Evolutionary conservation across 306 rosid genomes (phyloP).

Genomic region (Malus sieversii): DNA sequence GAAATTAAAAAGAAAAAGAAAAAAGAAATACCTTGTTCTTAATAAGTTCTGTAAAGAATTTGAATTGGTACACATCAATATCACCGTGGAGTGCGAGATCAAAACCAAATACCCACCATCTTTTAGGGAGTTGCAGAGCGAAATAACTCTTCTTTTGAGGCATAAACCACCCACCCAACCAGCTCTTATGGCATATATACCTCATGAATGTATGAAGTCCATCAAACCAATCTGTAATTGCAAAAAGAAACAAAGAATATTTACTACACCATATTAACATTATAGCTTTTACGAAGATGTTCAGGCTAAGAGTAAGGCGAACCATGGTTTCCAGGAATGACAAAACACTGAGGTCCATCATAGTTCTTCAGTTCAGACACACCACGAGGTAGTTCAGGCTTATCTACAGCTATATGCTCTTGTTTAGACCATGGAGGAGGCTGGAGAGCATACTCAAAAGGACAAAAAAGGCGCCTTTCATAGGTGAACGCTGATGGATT

Average conservation of each 20-base stretch:
- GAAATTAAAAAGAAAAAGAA: background rate
- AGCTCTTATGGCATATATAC: conserved; percentile 83
- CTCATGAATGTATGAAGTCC: conserved; percentile 96
- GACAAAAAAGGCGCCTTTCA: conserved; percentile 80
- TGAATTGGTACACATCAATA: conserved; percentile 96
- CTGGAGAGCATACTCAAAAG: conserved; percentile 94
- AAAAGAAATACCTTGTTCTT: conserved; percentile 56
- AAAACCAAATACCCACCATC: conserved; percentile 98
- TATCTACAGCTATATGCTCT: conserved; percentile 68
- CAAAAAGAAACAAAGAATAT: conserved; percentile 9
- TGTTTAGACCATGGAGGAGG: conserved; percentile 78
- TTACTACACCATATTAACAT: background rate
- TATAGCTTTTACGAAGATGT: background rate
- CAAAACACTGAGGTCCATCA: conserved; percentile 86
- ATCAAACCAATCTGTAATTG: conserved; percentile 86
- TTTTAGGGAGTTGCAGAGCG: conserved; percentile 87
- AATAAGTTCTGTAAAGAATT: conserved; percentile 73
- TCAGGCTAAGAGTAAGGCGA: conserved; percentile 21
- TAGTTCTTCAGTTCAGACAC: conserved; percentile 58
- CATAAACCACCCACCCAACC: conserved; percentile 99
- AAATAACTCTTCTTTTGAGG: conserved; percentile 97
- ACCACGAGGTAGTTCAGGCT: conserved; percentile 77
- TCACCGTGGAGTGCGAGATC: conserved; percentile 91
- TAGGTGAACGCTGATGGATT: conserved; percentile 89
- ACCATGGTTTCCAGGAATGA: conserved; percentile 99